Evolutionary conservation across 1,139 yeast genomes (phyloP).

Genomic region (Yamadazyma atmosphaerica): DNA sequence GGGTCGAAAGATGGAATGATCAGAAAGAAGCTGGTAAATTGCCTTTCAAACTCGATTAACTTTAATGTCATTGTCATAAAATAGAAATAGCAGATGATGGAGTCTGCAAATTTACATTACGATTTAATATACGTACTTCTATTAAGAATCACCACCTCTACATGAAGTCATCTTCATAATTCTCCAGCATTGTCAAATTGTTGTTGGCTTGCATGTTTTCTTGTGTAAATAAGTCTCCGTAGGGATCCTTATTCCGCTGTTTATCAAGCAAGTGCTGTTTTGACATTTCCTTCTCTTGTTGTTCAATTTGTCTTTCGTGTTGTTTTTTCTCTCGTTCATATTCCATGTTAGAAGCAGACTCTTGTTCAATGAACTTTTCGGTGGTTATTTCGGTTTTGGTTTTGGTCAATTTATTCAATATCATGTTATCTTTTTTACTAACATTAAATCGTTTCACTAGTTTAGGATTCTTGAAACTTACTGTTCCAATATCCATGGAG

Average conservation of each 20-base stretch:
- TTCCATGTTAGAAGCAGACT: slow-evolving; percentile 38
- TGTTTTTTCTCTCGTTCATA: slow-evolving; percentile 34
- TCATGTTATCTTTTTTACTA: slow-evolving; percentile 58
- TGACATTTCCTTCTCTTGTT: slow-evolving; percentile 23
- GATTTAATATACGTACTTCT: slow-evolving; percentile 1
- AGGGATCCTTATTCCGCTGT: slow-evolving; percentile 45
- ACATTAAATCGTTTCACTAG: slow-evolving; percentile 56
- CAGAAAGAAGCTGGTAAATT: slow-evolving; percentile 71
- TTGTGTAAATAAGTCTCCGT: slow-evolving; percentile 57
- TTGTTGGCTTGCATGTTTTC: slow-evolving; percentile 48
- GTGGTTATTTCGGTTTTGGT: slow-evolving; percentile 51
- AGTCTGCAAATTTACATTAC: neutral
- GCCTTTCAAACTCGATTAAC: slow-evolving; percentile 40
- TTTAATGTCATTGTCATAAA: neutral
- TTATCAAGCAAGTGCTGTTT: slow-evolving; percentile 27
- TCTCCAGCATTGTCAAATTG: slow-evolving; percentile 56
- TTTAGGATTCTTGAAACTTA: slow-evolving; percentile 61
- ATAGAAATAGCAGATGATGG: neutral
- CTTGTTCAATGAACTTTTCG: slow-evolving; percentile 53
- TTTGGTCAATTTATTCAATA: slow-evolving; percentile 65
- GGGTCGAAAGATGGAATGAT: slow-evolving; percentile 96
- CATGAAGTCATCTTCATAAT: slow-evolving; percentile 73
- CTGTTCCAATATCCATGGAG: slow-evolving; percentile 84
- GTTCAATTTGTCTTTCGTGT: slow-evolving; percentile 30
- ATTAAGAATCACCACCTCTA: slow-evolving; percentile 15